Conservation (phyloP, 305 asterid genomes). For the Fraxinus albicans region DNA sequence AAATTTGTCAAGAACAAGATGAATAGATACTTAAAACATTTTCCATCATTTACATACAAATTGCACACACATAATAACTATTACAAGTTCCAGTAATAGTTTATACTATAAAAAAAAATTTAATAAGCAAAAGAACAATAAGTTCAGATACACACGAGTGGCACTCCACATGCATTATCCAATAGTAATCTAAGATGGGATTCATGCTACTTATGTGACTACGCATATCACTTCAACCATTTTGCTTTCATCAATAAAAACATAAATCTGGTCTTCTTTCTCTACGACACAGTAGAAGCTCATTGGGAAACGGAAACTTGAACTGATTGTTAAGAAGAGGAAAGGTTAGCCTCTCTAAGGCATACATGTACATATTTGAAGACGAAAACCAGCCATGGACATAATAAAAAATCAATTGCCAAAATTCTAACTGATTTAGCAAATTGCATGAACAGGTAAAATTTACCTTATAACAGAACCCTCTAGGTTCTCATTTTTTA, state of each 20-base stretch:
- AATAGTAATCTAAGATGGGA: neutral
- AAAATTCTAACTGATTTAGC: neutral
- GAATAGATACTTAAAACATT: neutral
- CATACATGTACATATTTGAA: neutral
- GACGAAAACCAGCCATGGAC: neutral
- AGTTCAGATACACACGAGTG: neutral
- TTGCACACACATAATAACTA: slow-evolving; percentile 2
- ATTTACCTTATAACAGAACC: slow-evolving; percentile 56
- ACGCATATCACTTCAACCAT: neutral
- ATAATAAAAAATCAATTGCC: neutral
- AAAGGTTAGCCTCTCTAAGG: neutral
- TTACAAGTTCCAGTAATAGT: neutral
- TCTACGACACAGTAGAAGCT: neutral
- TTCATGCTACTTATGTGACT: neutral
- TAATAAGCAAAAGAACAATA: neutral
- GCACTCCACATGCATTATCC: neutral
- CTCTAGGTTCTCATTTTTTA: slow-evolving; percentile 43
- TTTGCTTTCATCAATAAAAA: neutral
- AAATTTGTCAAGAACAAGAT: slow-evolving; percentile 24
- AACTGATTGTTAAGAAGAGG: neutral
- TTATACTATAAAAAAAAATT: neutral
- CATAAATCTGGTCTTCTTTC: neutral
- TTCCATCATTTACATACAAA: neutral
- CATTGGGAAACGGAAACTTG: neutral
- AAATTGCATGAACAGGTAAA: neutral